Conservation (phyloP, 2,329 filamentous ascomycete species). For the Xylaria sp. region DNA sequence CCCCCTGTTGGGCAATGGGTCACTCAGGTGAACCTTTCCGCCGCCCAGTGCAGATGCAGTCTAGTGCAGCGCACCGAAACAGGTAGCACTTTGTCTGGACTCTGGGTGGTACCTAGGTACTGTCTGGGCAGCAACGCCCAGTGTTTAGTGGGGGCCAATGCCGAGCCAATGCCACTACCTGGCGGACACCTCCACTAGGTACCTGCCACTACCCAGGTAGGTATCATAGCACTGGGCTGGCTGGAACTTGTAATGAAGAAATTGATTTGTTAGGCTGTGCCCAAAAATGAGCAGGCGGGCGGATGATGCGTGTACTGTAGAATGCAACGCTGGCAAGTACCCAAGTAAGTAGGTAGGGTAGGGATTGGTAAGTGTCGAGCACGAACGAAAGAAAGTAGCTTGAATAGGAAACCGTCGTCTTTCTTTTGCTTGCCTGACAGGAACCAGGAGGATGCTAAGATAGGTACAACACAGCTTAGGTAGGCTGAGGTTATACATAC, state of each 20-base stretch:
- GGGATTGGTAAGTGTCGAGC: constrained; percentile 1
- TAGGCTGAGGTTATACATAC: background rate
- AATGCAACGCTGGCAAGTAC: constrained; percentile 20
- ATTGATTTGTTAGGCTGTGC: constrained; percentile 12
- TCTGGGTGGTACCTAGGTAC: constrained; percentile 1
- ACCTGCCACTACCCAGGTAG: no score
- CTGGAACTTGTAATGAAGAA: constrained; percentile 16
- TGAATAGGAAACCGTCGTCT: constrained; percentile 17
- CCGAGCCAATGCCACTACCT: constrained; percentile 1
- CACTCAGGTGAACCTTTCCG: constrained; percentile 16
- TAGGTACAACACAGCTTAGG: constrained; percentile 5
- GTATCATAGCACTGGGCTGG: background rate
- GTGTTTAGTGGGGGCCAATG: constrained; percentile 23
- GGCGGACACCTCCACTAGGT: background rate
- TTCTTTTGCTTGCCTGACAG: constrained; percentile 25
- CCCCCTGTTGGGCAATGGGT: constrained; percentile 30
- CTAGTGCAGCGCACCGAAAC: constrained; percentile 21
- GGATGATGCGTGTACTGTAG: constrained; percentile 9
- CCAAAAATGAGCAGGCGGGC: background rate
- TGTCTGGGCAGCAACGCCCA: constrained; percentile 23
- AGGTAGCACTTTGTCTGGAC: constrained; percentile 28
- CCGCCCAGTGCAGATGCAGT: constrained; percentile 6
- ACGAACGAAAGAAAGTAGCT: constrained; percentile 21
- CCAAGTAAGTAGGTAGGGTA: background rate
- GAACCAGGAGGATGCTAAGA: background rate